A percentile compares a stretch with the other conserved stretches of the same genome.
phyloP scores from a whole-genome alignment of 169 alveolate genomes.

The Plasmodium yoelii region DNA sequence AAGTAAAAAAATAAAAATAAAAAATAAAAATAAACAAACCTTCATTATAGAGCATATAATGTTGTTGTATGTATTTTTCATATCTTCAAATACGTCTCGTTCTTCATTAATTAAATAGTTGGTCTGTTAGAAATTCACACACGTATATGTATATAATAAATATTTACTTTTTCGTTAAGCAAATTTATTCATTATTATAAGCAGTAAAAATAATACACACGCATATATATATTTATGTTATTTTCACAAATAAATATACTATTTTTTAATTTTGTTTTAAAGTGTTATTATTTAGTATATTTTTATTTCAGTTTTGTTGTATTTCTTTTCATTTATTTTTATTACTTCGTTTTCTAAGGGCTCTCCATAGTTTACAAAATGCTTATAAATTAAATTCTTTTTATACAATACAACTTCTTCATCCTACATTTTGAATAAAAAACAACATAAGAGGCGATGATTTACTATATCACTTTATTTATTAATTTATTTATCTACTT shows the following conservation, averaged over 20 bases:
- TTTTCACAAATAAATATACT: background rate
- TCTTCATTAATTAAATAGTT: conserved; percentile 39
- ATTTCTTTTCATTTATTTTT: background rate
- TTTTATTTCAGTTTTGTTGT: background rate
- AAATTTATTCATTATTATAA: background rate
- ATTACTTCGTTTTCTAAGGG: conserved; percentile 38
- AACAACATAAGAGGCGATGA: background rate
- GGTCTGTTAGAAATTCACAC: background rate
- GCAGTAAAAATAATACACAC: background rate
- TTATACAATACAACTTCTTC: conserved; percentile 53
- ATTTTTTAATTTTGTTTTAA: too few species aligned
- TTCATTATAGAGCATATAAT: conserved; percentile 56
- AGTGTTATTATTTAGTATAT: background rate
- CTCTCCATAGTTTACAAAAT: conserved; percentile 28
- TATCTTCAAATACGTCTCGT: conserved; percentile 38
- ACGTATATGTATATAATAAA: background rate
- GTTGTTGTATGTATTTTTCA: conserved; percentile 13
- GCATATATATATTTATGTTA: too few species aligned
- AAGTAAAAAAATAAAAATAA: too few species aligned
- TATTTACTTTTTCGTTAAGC: background rate
- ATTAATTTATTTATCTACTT: too few species aligned
- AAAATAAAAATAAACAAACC: background rate
- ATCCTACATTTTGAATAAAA: conserved; percentile 13
- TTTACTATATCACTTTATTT: too few species aligned
- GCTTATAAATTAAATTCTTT: conserved; percentile 40